Conservation (phyloP, 306 rosid species). For the Trifolium repens region DNA sequence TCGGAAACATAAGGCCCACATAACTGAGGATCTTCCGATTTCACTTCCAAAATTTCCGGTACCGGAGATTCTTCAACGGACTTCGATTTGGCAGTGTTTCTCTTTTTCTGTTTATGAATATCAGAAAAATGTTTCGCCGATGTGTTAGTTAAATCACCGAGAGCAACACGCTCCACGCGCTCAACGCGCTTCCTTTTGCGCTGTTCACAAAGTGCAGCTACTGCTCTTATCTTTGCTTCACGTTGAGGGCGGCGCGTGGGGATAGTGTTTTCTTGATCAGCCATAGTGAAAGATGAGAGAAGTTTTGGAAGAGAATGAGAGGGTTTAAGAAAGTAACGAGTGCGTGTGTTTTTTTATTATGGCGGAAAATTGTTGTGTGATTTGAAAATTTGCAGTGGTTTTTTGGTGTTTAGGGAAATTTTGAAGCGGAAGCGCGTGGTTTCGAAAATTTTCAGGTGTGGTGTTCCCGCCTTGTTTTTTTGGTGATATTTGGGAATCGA, state of each 20-base stretch:
- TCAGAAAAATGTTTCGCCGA: background rate
- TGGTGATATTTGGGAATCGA: background rate
- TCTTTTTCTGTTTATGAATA: constrained; percentile 35
- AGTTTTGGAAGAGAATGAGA: background rate
- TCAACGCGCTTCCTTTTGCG: constrained; percentile 67
- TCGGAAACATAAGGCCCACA: constrained; percentile 70
- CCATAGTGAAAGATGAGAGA: constrained; percentile 33
- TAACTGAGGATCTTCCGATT: constrained; percentile 59
- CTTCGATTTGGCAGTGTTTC: constrained; percentile 8
- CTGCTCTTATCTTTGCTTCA: constrained; percentile 61
- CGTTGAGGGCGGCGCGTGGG: constrained; percentile 53
- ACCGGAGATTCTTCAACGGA: background rate
- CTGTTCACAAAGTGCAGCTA: constrained; percentile 50
- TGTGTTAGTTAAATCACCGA: constrained; percentile 63
- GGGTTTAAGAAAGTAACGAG: constrained; percentile 11
- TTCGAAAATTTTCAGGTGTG: background rate
- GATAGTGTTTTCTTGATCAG: constrained; percentile 1
- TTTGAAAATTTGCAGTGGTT: background rate
- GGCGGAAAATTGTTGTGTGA: background rate
- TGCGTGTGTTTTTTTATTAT: background rate
- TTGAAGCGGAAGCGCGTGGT: constrained; percentile 30
- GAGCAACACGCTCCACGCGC: constrained; percentile 54
- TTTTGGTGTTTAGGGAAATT: background rate
- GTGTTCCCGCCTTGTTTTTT: constrained; percentile 25
- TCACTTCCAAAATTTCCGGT: constrained; percentile 29